Evolutionary conservation across 371 early-diverging fungal species (phyloP).

Genomic region (Parasitella parasitica): DNA sequence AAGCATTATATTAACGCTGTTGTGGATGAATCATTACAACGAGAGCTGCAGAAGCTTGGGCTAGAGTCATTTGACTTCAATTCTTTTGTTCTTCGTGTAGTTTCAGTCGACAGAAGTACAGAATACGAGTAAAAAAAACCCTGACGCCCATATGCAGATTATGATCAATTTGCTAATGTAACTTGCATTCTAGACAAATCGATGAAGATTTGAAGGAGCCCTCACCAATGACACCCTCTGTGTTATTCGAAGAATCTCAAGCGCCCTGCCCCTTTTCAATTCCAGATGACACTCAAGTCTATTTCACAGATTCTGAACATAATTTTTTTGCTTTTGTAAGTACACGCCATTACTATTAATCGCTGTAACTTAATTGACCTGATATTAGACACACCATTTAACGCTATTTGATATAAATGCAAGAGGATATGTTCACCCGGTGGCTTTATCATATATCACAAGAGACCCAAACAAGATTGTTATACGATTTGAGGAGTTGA

Average conservation of each 20-base stretch:
- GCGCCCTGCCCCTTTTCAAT: slow-evolving; percentile 39
- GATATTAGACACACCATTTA: slow-evolving; percentile 54
- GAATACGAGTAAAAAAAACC: slow-evolving; percentile 33
- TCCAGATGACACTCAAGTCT: slow-evolving; percentile 63
- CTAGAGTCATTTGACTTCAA: slow-evolving; percentile 50
- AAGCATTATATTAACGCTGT: slow-evolving; percentile 29
- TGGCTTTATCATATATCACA: slow-evolving; percentile 57
- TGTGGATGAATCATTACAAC: background rate
- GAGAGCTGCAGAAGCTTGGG: slow-evolving; percentile 20
- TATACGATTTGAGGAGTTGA: slow-evolving; percentile 44
- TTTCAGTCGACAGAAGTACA: slow-evolving; percentile 52
- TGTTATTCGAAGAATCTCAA: slow-evolving; percentile 7
- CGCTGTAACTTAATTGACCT: background rate
- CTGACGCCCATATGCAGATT: too few species aligned
- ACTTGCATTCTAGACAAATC: slow-evolving; percentile 3
- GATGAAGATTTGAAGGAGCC: slow-evolving; percentile 6
- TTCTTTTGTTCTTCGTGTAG: slow-evolving; percentile 57
- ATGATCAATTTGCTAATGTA: too few species aligned
- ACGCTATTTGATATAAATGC: slow-evolving; percentile 61
- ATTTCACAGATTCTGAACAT: slow-evolving; percentile 51
- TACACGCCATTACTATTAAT: background rate
- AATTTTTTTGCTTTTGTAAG: slow-evolving; percentile 59
- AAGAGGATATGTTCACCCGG: slow-evolving; percentile 61
- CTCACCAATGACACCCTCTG: slow-evolving; percentile 1
- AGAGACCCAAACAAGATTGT: slow-evolving; percentile 54